Base-by-base conservation (phyloP, 202 grass and related monocot genomes). In the Setaria viridis region DNA sequence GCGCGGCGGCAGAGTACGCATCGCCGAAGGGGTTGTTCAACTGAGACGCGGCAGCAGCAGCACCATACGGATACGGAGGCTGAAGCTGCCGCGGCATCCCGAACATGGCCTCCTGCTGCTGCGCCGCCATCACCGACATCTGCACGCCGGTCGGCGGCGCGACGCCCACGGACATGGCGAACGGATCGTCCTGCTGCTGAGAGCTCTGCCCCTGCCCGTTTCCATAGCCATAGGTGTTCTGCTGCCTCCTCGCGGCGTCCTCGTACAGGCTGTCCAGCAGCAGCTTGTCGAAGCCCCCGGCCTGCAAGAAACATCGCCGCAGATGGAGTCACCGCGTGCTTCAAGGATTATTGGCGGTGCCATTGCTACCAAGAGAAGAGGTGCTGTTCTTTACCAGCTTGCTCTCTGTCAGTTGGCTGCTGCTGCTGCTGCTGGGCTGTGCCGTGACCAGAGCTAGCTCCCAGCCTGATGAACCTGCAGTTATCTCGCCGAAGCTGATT, bases 231-330 rank as follows among this genome's bases (percentile, higher is more conserved):
- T 74, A 83, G 33, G 73, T 56, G 25, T 79, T 67, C 17, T 91
- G 89, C 25, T 89, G 89, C 87, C 87, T 87, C 73, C 82, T 86
- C 20, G 77, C 1, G 13, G 69, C 78, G 41, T 98, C 93, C 45
- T 95, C 95, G 67, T 95, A 93, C 67, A 95, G 17, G 70, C 95
- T 92, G 45, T 95, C 93, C 7, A 95, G 88, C 72, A 98, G 65
- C 62, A 93, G 83, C 77, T 85, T 88, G 78, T 95, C 89, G 75
- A 95, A 92, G 3, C 91, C 95, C 41, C 93, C 95, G 20, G 89
- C 89, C 92, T 94, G 49, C 76, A 79, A 41, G 11, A 78, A 33
- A 5, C 34, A 20, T 14, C 14, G 11, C 9, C 35, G 47, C 72
- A 53, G 0, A 72, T 43, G 34, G 6, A 34, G 45, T 53, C 1